Evolutionary conservation across 805 yeast genomes (phyloP), one percentile per base, ranked within the genome.

Genomic region (Grigorovia transvaalensis): DNA sequence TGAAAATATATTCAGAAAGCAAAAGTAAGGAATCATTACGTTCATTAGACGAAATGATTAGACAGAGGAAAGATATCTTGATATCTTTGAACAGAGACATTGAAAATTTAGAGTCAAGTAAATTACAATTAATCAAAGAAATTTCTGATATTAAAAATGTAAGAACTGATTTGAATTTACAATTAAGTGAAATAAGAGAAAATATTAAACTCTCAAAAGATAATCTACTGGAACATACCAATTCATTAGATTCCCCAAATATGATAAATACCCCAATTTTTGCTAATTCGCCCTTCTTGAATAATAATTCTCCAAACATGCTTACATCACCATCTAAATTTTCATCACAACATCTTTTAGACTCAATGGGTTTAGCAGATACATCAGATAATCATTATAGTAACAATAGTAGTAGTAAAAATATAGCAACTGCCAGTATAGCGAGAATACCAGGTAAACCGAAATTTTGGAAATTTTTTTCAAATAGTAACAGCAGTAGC

Each of bases 401-500:
- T 20, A 57, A 51, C 5, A 20, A 33, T 9, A 48, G 55, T 15
- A 56, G 58, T n/a, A 33, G 29, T 7, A 62, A 56, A 33, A 58
- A 57, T 49, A 48, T 63, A 18, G 56, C 57, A 45, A 57, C 59
- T 6, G 59, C 59, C 7, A 62, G 61, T 49, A 56, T 59, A 9
- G 62, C 53, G 30, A 58, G 60, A 46, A 57, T 59, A 33, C 60
- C 60, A 44, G 52, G 59, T n/a, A 65, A 63, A 50, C 67, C 68
- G 6, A 60, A 59, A 51, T 68, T 68, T 50, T 68, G 71, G 71
- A 68, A 65, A 47, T 53, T 62, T 5, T 67, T 68, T 43, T 59
- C 62, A 7, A 43, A 44, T 17, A 30, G 17, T 38, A 38, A n/a
- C 17, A 40, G 38, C n/a, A 48, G 42, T 15, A 38, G 17, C 42